A percentile compares a stretch with the other conserved stretches of the same genome.
Conservation (phyloP, 176 grass and related monocot species). For the Neostapfia colusana region DNA sequence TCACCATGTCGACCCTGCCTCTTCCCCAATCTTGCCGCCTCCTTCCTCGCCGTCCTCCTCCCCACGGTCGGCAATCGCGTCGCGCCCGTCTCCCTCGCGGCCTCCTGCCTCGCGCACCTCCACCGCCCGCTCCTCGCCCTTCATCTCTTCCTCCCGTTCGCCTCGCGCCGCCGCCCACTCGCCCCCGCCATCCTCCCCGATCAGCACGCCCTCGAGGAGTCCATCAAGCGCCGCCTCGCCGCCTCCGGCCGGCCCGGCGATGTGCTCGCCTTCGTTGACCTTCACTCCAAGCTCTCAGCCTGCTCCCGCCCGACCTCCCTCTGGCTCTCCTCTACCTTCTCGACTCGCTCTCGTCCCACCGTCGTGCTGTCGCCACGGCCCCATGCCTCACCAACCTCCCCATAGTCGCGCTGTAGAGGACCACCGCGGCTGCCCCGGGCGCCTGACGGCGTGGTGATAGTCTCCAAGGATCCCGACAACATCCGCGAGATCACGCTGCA, state of each 20-base stretch:
- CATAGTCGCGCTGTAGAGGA: conserved; percentile 18
- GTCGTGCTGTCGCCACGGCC: conserved; percentile 24
- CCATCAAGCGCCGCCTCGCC: conserved; percentile 80
- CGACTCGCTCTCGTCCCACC: no score
- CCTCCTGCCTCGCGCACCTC: no score
- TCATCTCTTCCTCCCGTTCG: no score
- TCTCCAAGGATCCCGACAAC: conserved; percentile 87
- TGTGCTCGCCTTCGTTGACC: conserved; percentile 76
- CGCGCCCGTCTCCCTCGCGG: no score
- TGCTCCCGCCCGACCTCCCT: conserved; percentile 59
- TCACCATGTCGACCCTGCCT: no score
- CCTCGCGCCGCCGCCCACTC: no score
- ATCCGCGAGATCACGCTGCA: conserved; percentile 83
- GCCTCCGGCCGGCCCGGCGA: conserved; percentile 58
- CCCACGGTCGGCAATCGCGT: no score
- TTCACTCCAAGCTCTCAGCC: no score
- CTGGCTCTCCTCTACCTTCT: conserved; percentile 89
- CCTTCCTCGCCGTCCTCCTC: no score
- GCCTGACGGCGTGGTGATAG: conserved; percentile 60
- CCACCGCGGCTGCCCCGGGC: background rate
- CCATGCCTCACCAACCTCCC: conserved; percentile 38
- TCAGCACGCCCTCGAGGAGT: conserved; percentile 77
- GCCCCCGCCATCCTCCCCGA: conserved; percentile 67
- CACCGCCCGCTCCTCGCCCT: no score
- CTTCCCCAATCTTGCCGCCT: no score